Evolutionary conservation across 2,329 filamentous ascomycete species (phyloP), one percentile per base, ranked within the genome.

Genomic region (Colletotrichum horii): DNA sequence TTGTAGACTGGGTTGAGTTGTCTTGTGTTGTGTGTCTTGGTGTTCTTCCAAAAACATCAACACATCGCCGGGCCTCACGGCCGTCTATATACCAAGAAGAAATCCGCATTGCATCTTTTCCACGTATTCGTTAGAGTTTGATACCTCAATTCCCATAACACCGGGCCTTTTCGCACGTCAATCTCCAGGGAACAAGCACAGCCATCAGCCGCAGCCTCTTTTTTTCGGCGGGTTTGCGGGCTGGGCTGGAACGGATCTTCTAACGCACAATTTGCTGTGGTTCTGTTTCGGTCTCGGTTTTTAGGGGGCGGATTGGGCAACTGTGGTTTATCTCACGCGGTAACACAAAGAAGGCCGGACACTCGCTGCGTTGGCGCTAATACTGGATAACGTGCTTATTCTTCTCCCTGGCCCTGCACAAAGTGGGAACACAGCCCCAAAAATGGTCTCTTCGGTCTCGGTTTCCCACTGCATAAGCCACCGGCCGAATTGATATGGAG

Each of bases 271-370:
- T 32, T 61, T n/a, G 16, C 58, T 5, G 26, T 32, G 26, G 19
- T n/a, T 28, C 26, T 34, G 15, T 34, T 52, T 74, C 71, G 66
- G 71, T 74, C 66, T 74, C 71, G 71, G 58, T 60, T 74, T 36
- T 66, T 14, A 22, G 43, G 43, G 34, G 19, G 34, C 1, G 26
- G 15, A 3, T 66, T 28, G 28, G 28, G 58, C 55, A 58, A 58
- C 19, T 4, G n/a, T 52, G n/a, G 43, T 52, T 52, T 52, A 52
- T 52, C 43, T 52, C 22, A 22, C n/a, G 43, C 43, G 22, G 43
- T 22, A 52, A 22, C 8, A 52, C 19, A 22, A 52, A 48, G 16
- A 48, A 48, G 43, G 43, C 43, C 43, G 22, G 43, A 48, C 43
- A 48, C 8, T 48, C 43, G 22, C 43, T 48, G 43, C 43, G 19